Conservation (phyloP, 306 rosid species). For the Albizia julibrissin region DNA sequence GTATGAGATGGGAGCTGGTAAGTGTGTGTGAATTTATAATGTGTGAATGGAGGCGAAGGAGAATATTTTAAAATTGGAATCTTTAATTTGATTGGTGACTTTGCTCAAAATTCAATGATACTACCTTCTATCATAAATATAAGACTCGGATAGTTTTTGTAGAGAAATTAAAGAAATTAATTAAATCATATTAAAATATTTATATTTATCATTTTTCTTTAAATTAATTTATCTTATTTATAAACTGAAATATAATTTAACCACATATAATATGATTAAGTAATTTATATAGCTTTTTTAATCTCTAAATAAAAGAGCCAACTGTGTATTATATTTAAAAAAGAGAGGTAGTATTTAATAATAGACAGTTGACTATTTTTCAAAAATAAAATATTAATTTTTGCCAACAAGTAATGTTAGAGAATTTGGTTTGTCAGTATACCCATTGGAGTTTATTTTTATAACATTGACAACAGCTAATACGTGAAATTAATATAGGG, state of each 20-base stretch:
- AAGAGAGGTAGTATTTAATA: neutral
- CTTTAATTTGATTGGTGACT: neutral
- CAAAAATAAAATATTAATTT: neutral
- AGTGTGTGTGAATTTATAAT: slow-evolving; percentile 22
- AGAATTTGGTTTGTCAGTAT: neutral
- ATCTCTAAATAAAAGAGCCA: too few species aligned
- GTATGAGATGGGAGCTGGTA: slow-evolving; percentile 13
- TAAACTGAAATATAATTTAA: too few species aligned
- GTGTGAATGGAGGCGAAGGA: neutral
- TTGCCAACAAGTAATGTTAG: neutral
- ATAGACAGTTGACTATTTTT: neutral
- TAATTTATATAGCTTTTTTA: too few species aligned
- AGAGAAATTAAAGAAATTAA: too few species aligned
- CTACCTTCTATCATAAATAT: too few species aligned
- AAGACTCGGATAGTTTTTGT: fast-evolving
- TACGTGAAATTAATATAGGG: neutral
- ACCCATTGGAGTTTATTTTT: neutral
- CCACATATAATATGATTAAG: too few species aligned
- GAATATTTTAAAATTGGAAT: neutral
- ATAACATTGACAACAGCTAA: neutral
- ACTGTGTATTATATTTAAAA: too few species aligned
- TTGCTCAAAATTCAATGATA: neutral
- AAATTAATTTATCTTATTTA: too few species aligned
- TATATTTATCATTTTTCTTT: too few species aligned
- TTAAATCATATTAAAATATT: too few species aligned